These are phyloP conservation scores for Ottelia alismoides DNA, from an alignment of 106 monocot genomes.

Conservation along the genomic window DNA sequence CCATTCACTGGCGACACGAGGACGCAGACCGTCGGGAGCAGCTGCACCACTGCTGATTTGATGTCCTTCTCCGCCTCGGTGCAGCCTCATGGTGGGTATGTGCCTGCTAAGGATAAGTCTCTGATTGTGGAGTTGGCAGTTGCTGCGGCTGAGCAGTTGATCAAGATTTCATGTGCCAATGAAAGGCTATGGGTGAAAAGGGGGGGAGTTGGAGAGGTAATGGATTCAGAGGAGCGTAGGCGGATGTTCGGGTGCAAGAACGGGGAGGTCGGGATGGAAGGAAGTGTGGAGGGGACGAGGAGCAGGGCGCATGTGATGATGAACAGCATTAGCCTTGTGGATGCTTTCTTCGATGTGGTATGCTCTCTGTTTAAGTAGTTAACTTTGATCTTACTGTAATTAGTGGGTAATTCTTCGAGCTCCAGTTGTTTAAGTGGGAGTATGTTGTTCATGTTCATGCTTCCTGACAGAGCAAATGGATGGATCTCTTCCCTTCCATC, in stretches of 20 bases:
- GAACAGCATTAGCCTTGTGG: conserved; percentile 84
- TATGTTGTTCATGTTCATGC: no score
- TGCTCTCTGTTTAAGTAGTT: no score
- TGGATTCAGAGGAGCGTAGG: conserved; percentile 45
- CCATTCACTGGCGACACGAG: conserved; percentile 28
- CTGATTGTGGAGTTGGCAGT: conserved; percentile 61
- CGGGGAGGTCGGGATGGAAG: conserved; percentile 17
- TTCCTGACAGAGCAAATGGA: conserved; percentile 84
- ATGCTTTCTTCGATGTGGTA: conserved; percentile 87
- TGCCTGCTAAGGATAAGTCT: conserved; percentile 53
- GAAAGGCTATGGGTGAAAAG: conserved; percentile 53
- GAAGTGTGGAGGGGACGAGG: conserved; percentile 50
- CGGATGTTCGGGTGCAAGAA: no score
- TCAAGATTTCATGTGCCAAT: conserved; percentile 34
- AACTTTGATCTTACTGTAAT: no score
- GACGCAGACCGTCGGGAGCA: neutral
- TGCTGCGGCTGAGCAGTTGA: conserved; percentile 51
- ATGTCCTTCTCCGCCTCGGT: no score
- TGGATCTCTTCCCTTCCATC: conserved; percentile 86
- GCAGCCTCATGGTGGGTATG: conserved; percentile 10
- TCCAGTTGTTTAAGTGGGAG: no score
- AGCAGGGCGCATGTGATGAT: conserved; percentile 70
- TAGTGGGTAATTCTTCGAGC: no score
- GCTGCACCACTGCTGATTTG: neutral
- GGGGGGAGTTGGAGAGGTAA: conserved; percentile 19